Conservation (phyloP, 2,329 filamentous ascomycete species). For the Cladosporium sp. region DNA sequence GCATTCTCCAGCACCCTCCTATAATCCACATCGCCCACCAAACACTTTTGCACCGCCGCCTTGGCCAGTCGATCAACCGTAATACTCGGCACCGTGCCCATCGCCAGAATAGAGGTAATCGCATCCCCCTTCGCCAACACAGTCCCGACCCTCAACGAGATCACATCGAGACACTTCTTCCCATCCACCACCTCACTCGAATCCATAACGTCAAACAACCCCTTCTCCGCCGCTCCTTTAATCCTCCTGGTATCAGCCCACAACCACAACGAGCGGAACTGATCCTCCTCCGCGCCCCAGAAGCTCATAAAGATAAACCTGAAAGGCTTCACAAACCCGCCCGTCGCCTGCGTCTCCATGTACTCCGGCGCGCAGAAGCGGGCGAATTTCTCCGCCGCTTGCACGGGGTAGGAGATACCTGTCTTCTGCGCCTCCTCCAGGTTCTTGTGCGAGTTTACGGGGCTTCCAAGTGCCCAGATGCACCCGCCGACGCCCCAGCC, state of each 20-base stretch:
- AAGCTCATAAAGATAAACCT: constrained; percentile 41
- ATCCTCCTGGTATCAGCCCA: constrained; percentile 31
- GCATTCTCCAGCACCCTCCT: constrained; percentile 34
- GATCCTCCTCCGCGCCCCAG: constrained; percentile 37
- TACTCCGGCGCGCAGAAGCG: constrained; percentile 14
- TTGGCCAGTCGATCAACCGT: constrained; percentile 31
- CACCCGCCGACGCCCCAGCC: constrained; percentile 41
- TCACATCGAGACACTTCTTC: constrained; percentile 32
- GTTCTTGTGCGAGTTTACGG: constrained; percentile 22
- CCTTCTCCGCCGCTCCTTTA: constrained; percentile 36
- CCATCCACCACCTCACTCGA: constrained; percentile 25
- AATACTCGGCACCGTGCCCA: constrained; percentile 22
- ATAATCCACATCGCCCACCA: constrained; percentile 27
- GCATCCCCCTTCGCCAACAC: constrained; percentile 30
- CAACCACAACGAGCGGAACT: constrained; percentile 36
- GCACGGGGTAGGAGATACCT: constrained; percentile 29
- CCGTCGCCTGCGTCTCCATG: constrained; percentile 14
- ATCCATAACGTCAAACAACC: constrained; percentile 29
- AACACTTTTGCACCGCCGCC: constrained; percentile 26
- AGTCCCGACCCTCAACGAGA: constrained; percentile 30
- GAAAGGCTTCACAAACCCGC: constrained; percentile 29
- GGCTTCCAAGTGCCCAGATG: constrained; percentile 40
- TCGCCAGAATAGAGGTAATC: constrained; percentile 14
- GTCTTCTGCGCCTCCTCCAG: constrained; percentile 30
- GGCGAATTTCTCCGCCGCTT: constrained; percentile 31